Base-by-base conservation (phyloP, 352 stramenopile genomes). In the Aphanomyces astaci region DNA sequence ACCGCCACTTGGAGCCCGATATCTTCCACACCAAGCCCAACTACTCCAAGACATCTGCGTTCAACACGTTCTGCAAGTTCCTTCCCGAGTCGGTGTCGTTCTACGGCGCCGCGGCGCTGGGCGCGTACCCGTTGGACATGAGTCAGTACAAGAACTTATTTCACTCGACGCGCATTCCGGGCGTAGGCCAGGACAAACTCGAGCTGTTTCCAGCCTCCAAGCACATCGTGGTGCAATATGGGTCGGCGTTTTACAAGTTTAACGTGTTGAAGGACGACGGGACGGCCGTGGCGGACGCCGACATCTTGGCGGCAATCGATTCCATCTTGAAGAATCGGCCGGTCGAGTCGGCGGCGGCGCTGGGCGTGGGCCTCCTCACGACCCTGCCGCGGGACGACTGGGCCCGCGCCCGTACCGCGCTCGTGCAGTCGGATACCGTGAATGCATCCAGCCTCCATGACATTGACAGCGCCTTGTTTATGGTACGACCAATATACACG, bases 61-160 rank as follows among this genome's bases (percentile, higher is more conserved):
- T 95, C 72, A 70, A 95, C 66, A 88, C 84, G 71, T 89, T 90
- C 65, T 86, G 79, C 72, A 90, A 86, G 60, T 43, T 93, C 17
- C 71, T 96, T n/a, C 89, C 89, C 0, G 84, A 94, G 72, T 76
- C 77, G 1, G 70, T 96, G 39, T 90, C 84, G 32, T 96, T 96
- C 71, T 97, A 96, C 71, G 87, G 85, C 45, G 88, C 89, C 22
- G 88, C 89, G 19, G 84, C 83, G 4, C 32, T 95, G 4, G 84
- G 86, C 36, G 87, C 88, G 19, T 96, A 96, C 72, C 87, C 89
- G 30, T 76, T 97, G 27, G 88, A 96, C 75, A 97, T 97, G 89
- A 96, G 84, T 67, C 87, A 97, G 75, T 96, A 96, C 81, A 84
- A 91, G 70, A 84, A 93, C 75, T 74, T 97, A 46, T 97, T 97